Conservation (phyloP, 192 early-diverging fungal species). For the Coemansia sp. region DNA sequence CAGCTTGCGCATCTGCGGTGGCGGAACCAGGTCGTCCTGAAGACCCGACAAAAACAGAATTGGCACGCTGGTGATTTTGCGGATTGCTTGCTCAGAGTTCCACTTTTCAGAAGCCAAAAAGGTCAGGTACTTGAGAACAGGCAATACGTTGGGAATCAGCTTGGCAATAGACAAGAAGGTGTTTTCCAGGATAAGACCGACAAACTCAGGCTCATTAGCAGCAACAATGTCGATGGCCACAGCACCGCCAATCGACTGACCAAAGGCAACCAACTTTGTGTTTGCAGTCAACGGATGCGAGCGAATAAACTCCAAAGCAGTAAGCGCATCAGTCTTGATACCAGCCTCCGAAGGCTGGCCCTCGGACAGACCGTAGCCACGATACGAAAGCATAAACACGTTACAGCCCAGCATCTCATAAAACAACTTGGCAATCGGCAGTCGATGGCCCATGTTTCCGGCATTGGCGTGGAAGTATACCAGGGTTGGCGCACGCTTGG, state of each 20-base stretch:
- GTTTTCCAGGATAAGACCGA: slow-evolving; percentile 90
- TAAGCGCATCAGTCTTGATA: slow-evolving; percentile 83
- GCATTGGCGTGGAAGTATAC: slow-evolving; percentile 97
- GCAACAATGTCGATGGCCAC: slow-evolving; percentile 88
- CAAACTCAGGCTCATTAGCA: slow-evolving; percentile 72
- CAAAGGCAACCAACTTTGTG: slow-evolving; percentile 85
- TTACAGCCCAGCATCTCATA: slow-evolving; percentile 71
- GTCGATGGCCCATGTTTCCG: slow-evolving; percentile 97
- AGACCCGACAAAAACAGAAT: slow-evolving; percentile 81
- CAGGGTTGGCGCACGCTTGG: slow-evolving; percentile 69
- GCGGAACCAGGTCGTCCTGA: slow-evolving; percentile 87
- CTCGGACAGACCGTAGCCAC: slow-evolving; percentile 91
- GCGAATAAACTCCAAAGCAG: slow-evolving; percentile 82
- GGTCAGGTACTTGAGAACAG: slow-evolving; percentile 67
- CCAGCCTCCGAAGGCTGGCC: slow-evolving; percentile 87
- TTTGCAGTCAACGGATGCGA: slow-evolving; percentile 71
- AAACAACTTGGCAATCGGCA: slow-evolving; percentile 85
- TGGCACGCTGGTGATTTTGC: slow-evolving; percentile 65
- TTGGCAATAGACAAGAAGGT: slow-evolving; percentile 88
- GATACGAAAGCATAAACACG: slow-evolving; percentile 96
- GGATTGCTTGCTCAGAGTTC: slow-evolving; percentile 76
- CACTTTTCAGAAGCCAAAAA: slow-evolving; percentile 90
- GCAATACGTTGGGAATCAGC: slow-evolving; percentile 84
- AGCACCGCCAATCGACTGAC: slow-evolving; percentile 96
- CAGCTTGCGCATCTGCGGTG: slow-evolving; percentile 81